Evolutionary conservation across 495 filamentous ascomycete species (phyloP).

Genomic region (Xylaria castorea): DNA sequence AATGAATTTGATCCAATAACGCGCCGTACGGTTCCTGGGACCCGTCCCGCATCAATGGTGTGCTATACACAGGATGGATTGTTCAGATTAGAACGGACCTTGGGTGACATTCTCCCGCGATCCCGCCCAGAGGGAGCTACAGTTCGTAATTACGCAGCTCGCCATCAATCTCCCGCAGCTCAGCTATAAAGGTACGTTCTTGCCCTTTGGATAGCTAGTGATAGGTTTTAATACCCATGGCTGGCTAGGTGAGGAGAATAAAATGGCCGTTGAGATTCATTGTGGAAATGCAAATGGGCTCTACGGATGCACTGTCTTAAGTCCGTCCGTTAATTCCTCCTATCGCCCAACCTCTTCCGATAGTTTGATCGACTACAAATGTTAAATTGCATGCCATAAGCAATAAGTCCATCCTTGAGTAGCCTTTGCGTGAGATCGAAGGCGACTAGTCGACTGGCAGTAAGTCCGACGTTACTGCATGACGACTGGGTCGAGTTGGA

Average conservation of each 20-base stretch:
- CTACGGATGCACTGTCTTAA: conserved; percentile 8
- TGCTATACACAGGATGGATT: neutral
- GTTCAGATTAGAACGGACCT: neutral
- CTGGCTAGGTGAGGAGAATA: neutral
- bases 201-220: neutral
- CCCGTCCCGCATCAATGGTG: neutral
- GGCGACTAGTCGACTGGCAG: neutral
- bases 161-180: neutral
- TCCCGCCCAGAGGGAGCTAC: neutral
- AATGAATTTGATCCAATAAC: neutral
- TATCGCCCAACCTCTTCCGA: neutral
- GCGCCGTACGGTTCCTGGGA: neutral
- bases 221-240: neutral
- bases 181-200: neutral
- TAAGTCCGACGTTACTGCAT: too few species aligned
- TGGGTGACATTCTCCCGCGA: neutral
- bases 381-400: neutral
- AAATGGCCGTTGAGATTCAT: neutral
- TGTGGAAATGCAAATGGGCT: neutral
- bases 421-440: neutral
- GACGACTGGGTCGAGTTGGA: neutral
- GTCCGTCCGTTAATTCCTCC: conserved; percentile 14
- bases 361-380: neutral
- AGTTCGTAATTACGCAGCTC: neutral
- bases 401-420: neutral